A percentile compares a stretch with the other conserved stretches of the same genome.
Conservation (phyloP, 768 basidiomycete genomes). For the Gymnopilus dilepis region DNA sequence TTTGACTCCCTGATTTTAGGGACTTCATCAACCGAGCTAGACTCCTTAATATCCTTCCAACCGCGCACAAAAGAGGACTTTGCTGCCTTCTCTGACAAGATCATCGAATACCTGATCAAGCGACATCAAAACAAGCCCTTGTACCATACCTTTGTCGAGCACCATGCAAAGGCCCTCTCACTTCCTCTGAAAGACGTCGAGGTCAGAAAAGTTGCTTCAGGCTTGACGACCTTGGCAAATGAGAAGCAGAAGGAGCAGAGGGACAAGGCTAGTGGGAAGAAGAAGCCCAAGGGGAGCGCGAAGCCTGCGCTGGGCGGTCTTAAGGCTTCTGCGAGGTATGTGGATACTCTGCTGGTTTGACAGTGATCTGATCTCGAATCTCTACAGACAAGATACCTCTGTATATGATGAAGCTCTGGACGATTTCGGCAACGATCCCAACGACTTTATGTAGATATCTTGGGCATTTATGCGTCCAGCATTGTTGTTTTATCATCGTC, state of each 20-base stretch:
- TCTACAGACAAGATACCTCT: slow-evolving; percentile 72
- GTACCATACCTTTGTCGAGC: slow-evolving; percentile 83
- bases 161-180: slow-evolving; percentile 78
- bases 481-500: not conserved
- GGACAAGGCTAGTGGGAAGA: slow-evolving; percentile 88
- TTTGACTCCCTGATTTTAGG: slow-evolving; percentile 42
- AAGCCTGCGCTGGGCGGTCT: slow-evolving; percentile 81
- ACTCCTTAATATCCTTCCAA: slow-evolving; percentile 74
- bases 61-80: slow-evolving; percentile 94
- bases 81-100: slow-evolving; percentile 67
- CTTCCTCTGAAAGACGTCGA: slow-evolving; percentile 87
- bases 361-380: slow-evolving; percentile 21
- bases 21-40: slow-evolving; percentile 70
- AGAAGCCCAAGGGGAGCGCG: slow-evolving; percentile 72
- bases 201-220: slow-evolving; percentile 86
- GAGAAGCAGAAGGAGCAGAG: slow-evolving; percentile 94
- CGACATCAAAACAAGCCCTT: slow-evolving; percentile 84
- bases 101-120: slow-evolving; percentile 78
- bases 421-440: slow-evolving; percentile 75
- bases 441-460: slow-evolving; percentile 87
- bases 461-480: not conserved
- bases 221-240: slow-evolving; percentile 86
- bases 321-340: slow-evolving; percentile 70
- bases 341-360: not conserved
- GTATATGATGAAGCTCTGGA: slow-evolving; percentile 90